A percentile compares a stretch with the other conserved stretches of the same genome.
phyloP scores from a whole-genome alignment of 768 basidiomycete species.

The Tulasnella sp. region DNA sequence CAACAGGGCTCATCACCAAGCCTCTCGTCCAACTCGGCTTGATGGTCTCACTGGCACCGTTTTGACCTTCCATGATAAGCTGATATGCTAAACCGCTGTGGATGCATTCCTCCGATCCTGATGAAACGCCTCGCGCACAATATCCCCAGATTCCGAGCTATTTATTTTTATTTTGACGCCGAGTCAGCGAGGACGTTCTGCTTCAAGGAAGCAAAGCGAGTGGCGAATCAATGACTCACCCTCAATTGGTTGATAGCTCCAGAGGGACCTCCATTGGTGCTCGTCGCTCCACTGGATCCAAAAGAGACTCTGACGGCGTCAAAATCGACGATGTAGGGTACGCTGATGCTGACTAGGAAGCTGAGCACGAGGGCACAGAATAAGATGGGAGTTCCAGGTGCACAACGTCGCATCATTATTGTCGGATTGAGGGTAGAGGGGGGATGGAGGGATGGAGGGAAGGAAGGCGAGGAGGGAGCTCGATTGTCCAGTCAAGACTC shows the following conservation, averaged over 20 bases:
- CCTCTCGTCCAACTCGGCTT: conserved; percentile 8
- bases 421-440: too few relatives aligned
- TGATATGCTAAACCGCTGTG: conserved; percentile 5
- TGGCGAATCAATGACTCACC: background rate
- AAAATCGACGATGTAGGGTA: conserved; percentile 1
- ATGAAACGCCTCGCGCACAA: background rate
- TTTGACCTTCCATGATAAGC: background rate
- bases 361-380: background rate
- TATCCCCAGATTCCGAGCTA: conserved; percentile 15
- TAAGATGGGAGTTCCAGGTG: too few relatives aligned
- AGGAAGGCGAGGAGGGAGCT: too few relatives aligned
- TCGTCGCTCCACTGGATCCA: background rate
- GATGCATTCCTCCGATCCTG: background rate
- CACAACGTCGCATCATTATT: too few relatives aligned
- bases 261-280: background rate
- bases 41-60: background rate
- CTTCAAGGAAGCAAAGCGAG: too few relatives aligned
- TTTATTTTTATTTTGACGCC: too few relatives aligned
- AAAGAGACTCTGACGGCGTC: conserved; percentile 11
- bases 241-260: conserved; percentile 8
- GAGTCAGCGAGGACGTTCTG: too few relatives aligned
- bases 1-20: conserved; percentile 23
- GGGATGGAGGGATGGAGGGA: too few relatives aligned
- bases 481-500: too few relatives aligned
- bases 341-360: conserved; percentile 11